phyloP scores from a whole-genome alignment of 352 stramenopile genomes.

The Aphanomyces invadans region DNA sequence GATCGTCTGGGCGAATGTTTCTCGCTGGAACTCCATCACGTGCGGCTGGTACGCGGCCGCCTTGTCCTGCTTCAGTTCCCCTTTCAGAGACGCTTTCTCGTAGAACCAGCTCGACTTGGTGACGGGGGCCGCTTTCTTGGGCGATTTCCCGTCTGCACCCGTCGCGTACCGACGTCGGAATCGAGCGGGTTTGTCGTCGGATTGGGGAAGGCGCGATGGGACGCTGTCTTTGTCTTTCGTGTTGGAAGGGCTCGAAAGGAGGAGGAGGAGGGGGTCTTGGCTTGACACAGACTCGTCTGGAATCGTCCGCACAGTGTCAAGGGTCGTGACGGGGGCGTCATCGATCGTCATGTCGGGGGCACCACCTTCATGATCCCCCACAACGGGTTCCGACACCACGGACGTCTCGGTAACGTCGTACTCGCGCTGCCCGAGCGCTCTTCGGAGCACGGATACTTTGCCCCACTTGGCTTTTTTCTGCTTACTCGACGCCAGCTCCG shows the following conservation, averaged over 20 bases:
- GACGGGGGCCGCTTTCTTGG: not conserved
- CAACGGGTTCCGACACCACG: not conserved
- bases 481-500: not conserved
- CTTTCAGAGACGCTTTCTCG: not conserved
- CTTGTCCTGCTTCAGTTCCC: conserved; percentile 15
- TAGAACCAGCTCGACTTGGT: conserved; percentile 20
- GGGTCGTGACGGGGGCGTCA: not conserved
- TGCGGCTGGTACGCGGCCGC: conserved; percentile 6
- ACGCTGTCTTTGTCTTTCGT: not conserved
- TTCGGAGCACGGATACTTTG: conserved; percentile 1
- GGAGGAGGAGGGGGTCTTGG: not conserved
- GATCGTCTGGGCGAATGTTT: conserved; percentile 16
- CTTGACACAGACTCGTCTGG: not conserved
- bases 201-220: too few relatives aligned
- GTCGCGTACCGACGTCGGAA: too few relatives aligned
- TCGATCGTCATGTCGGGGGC: not conserved
- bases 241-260: not conserved
- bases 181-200: too few relatives aligned
- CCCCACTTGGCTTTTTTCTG: not conserved
- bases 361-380: not conserved
- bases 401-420: not conserved
- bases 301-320: not conserved
- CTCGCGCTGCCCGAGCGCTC: not conserved
- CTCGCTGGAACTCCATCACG: conserved; percentile 7
- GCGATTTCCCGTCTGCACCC: too few relatives aligned